Evolutionary conservation across 768 basidiomycete genomes (phyloP), one percentile per base, ranked within the genome.

Genomic region (Cubamyces sp.): DNA sequence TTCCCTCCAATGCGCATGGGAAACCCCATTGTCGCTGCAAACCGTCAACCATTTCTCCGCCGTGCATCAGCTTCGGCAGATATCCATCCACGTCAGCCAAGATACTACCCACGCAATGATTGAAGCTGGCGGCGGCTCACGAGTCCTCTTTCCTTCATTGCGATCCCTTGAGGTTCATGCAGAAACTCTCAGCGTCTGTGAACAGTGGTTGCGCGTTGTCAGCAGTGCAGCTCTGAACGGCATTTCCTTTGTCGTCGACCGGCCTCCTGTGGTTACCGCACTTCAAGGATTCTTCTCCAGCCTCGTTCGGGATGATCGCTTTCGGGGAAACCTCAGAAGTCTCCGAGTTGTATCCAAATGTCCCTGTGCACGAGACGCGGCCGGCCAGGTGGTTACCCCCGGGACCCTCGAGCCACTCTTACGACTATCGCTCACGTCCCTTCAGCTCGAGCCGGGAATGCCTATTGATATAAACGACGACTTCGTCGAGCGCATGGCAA

Each of bases 331-430:
- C 25, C 4, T 47, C 25, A 16, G 28, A 51, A n/a, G 21, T 11
- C 25, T 54, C 4, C 55, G 54, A 1, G 51, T 48, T 14, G 19
- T 34, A 40, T 57, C 34, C 39, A 45, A 5, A n/a, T 51, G n/a
- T 15, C 52, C 62, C 8, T 28, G 41, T 21, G 21, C 53, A 16
- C 25, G 45, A 16, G 42, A 12, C 16, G 28, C n/a, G 15, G 8
- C 39, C 15, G 42, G 16, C 7, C 50, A 62, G 40, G 8, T 40
- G 25, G 21, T 66, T 41, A 55, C 34, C 3, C 26, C 28, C 37
- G 54, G 51, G 26, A 57, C 54, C 16, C 57, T 66, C n/a, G 40
- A 45, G 47, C 54, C 61, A 6, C 61, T 62, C 19, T 54, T 66
- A 14, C 39, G 26, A 5, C 57, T 66, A 39, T 34, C 52, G 19